phyloP scores from a whole-genome alignment of 2,329 filamentous ascomycete genomes.

The Talaromyces marneffei region DNA sequence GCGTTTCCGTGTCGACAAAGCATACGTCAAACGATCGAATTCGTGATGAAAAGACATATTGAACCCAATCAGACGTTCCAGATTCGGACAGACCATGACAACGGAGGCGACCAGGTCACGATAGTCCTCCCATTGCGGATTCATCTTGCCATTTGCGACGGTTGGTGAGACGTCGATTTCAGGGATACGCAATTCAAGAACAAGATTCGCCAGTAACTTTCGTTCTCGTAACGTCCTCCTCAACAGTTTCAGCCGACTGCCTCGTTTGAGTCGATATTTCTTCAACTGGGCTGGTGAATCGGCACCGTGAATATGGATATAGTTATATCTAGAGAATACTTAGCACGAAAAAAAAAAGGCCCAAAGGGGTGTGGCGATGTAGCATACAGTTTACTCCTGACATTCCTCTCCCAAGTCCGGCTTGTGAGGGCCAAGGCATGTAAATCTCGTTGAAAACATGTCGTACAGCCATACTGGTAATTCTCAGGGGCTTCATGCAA shows the following conservation, averaged over 20 bases:
- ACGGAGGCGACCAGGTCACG: conserved; percentile 50
- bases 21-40: conserved; percentile 51
- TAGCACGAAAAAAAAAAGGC: conserved; percentile 17
- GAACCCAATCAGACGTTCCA: conserved; percentile 52
- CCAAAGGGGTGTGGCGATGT: background rate
- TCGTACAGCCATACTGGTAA: conserved; percentile 42
- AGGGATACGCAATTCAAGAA: conserved; percentile 50
- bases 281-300: conserved; percentile 43
- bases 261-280: conserved; percentile 45
- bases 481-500: conserved; percentile 35
- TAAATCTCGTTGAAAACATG: conserved; percentile 52
- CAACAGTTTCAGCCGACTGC: conserved; percentile 49
- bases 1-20: conserved; percentile 49
- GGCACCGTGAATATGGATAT: conserved; percentile 44
- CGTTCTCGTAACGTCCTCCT: conserved; percentile 51
- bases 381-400: conserved; percentile 47
- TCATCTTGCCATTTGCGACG: conserved; percentile 34
- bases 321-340: conserved; percentile 40
- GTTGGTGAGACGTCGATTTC: conserved; percentile 40
- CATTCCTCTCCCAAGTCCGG: conserved; percentile 51
- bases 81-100: conserved; percentile 54
- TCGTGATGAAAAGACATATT: conserved; percentile 48
- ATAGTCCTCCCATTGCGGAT: conserved; percentile 43
- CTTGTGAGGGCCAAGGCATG: conserved; percentile 50
- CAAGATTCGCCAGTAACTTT: conserved; percentile 46